Percentiles rank a stretch among this genome's conserved stretches.
These are phyloP conservation scores for Euphorbia tirucalli DNA, from an alignment of 345 rosid genomes.

Conservation along the genomic window DNA sequence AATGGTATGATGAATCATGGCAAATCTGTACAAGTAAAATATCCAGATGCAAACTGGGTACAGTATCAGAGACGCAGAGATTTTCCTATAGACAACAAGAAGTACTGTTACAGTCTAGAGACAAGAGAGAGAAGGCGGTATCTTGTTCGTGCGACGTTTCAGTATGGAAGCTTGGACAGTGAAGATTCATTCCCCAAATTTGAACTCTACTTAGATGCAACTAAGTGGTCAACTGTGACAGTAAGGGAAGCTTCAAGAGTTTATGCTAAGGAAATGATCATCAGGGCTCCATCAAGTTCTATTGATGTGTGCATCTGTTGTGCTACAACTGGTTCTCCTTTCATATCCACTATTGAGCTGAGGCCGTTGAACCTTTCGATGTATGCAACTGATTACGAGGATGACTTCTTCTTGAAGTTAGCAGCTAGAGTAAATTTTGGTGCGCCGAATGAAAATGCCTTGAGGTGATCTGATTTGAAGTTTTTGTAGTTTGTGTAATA, in stretches of 20 bases:
- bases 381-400: slow-evolving; percentile 90
- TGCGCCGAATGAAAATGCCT: slow-evolving; percentile 54
- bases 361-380: slow-evolving; percentile 82
- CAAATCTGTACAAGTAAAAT: slow-evolving; percentile 36
- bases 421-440: slow-evolving; percentile 96
- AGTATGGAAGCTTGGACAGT: slow-evolving; percentile 50
- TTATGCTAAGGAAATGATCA: slow-evolving; percentile 74
- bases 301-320: slow-evolving; percentile 86
- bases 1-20: slow-evolving; percentile 53
- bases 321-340: slow-evolving; percentile 87
- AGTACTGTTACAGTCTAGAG: slow-evolving; percentile 72
- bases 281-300: slow-evolving; percentile 72
- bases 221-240: slow-evolving; percentile 85
- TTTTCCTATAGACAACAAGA: slow-evolving; percentile 71
- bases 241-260: slow-evolving; percentile 65
- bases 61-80: slow-evolving; percentile 66
- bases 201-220: slow-evolving; percentile 78
- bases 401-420: slow-evolving; percentile 70
- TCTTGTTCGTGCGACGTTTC: slow-evolving; percentile 86
- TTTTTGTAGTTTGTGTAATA: slow-evolving; percentile 2
- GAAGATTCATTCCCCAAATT: slow-evolving; percentile 81
- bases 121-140: slow-evolving; percentile 80
- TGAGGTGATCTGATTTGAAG: slow-evolving; percentile 49
- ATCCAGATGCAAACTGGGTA: slow-evolving; percentile 37
- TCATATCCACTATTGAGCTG: slow-evolving; percentile 85